phyloP scores from a whole-genome alignment of 805 yeast genomes.

The Candida germanica region DNA sequence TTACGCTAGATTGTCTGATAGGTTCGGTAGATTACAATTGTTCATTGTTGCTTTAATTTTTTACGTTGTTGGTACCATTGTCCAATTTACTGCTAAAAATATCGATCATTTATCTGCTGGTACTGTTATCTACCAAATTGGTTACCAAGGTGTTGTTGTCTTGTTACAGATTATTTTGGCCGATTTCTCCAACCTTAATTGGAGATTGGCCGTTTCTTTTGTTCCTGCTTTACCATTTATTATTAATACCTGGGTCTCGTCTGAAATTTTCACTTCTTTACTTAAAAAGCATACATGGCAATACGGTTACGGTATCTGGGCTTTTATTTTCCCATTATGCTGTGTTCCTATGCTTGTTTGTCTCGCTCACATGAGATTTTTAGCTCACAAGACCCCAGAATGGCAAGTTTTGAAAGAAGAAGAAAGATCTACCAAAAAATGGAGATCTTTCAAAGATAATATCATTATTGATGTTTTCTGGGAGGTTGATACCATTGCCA shows the following conservation, averaged over 20 bases:
- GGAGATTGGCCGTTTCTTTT: constrained; percentile 66
- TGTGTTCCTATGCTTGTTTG: constrained; percentile 58
- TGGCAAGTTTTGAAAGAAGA: constrained; percentile 42
- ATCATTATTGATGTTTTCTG: constrained; percentile 45
- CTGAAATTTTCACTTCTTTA: constrained; percentile 47
- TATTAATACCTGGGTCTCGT: constrained; percentile 77
- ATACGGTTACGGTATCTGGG: constrained; percentile 72
- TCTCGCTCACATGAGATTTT: constrained; percentile 52
- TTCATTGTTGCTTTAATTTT: constrained; percentile 48
- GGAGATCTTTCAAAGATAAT: constrained; percentile 30
- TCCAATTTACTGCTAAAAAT: constrained; percentile 58
- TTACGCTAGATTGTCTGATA: constrained; percentile 61
- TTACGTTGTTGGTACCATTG: constrained; percentile 61
- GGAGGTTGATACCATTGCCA: constrained; percentile 65
- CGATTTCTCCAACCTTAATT: constrained; percentile 65
- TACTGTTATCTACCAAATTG: constrained; percentile 45
- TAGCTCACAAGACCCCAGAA: constrained; percentile 53
- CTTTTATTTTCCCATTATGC: constrained; percentile 66
- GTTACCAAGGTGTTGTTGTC: constrained; percentile 64
- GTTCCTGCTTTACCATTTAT: constrained; percentile 70
- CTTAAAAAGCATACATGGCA: constrained; percentile 59
- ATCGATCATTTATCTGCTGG: constrained; percentile 64
- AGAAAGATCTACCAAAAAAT: constrained; percentile 20
- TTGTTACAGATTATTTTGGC: constrained; percentile 56
- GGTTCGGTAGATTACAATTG: constrained; percentile 62